Evolutionary conservation across 1,284 basidiomycete species (phyloP).

Genomic region (Ustilago esculenta): DNA sequence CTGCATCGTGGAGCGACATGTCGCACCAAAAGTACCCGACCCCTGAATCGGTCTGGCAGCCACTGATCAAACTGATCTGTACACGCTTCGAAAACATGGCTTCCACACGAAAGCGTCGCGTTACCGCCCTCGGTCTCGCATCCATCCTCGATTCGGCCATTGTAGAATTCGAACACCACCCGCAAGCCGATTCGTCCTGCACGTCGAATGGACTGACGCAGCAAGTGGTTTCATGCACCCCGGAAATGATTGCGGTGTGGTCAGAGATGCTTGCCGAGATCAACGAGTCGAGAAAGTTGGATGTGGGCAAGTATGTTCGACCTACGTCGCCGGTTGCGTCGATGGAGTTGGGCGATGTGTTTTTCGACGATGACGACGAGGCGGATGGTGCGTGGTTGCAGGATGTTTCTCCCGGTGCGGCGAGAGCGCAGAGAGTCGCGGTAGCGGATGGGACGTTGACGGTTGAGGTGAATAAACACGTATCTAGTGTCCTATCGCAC

Average conservation of each 20-base stretch:
- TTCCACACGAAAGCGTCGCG: conserved; percentile 51
- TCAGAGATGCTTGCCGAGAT: conserved; percentile 59
- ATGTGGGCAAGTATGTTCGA: conserved; percentile 27
- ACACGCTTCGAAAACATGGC: conserved; percentile 59
- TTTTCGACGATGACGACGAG: conserved; percentile 37
- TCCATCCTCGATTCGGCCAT: conserved; percentile 35
- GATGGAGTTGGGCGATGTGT: conserved; percentile 42
- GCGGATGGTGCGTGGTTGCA: conserved; percentile 53
- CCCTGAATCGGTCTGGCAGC: conserved; percentile 25
- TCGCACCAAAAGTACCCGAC: conserved; percentile 16
- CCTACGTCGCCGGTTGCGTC: conserved; percentile 46
- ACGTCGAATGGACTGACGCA: neutral
- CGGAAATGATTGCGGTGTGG: conserved; percentile 59
- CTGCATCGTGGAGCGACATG: conserved; percentile 28
- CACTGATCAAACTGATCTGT: conserved; percentile 42
- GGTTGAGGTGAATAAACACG: conserved; percentile 37
- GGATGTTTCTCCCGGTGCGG: conserved; percentile 56
- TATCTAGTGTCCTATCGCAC: conserved; percentile 43
- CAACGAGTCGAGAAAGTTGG: conserved; percentile 38
- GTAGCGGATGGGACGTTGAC: conserved; percentile 47
- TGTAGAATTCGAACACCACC: conserved; percentile 19
- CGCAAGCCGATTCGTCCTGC: no score
- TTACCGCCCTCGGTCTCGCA: conserved; percentile 56
- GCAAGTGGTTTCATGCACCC: conserved; percentile 29
- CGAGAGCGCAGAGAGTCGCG: conserved; percentile 39